Evolutionary conservation across 768 basidiomycete species (phyloP), one percentile per base, ranked within the genome.

Genomic region (Boletus reticulatus): DNA sequence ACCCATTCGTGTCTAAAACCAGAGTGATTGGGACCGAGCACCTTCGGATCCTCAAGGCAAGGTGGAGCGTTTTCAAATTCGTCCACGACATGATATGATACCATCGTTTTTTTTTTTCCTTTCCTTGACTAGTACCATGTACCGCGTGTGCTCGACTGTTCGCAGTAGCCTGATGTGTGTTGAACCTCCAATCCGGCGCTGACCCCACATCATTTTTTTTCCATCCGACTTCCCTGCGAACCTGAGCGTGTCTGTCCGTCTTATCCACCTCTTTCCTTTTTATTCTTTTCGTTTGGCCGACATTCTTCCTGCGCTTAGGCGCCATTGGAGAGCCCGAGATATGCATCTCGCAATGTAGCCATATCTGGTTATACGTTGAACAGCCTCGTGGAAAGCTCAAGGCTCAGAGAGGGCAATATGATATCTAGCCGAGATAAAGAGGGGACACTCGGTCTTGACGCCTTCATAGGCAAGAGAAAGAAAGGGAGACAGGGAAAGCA

Each of bases 311-410:
- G 19, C 37, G 29, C 39, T 27, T 17, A 50, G 31, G 22, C 22
- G 38, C 8, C 37, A 24, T 20, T 19, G 17, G 24, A 16, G 20
- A 39, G 43, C 32, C 24, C 27, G 56, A 62, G 55, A 56, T 59
- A 22, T 27, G 6, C 37, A 46, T 53, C 48, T 50, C 19, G 20
- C 53, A 65, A 63, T 70, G 44, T 67, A 62, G 19, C 68, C 64
- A 41, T 58, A 58, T 69, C 43, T 57, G 59, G 68, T 29, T 14
- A 49, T 29, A 29, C n/a, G 31, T 45, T 37, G 37, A 42, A 52
- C 42, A 14, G 58, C 69, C 67, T 65, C 68, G 57, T 72, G 69
- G 68, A 64, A 64, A 55, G 51, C 62, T 61, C 63, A 52, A 70
- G 69, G 67, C 60, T 6, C 19, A 3, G 34, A 36, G 20, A 20